Evolutionary conservation across 108 stramenopile genomes (phyloP).

Genomic region (Bacterosira constricta): DNA sequence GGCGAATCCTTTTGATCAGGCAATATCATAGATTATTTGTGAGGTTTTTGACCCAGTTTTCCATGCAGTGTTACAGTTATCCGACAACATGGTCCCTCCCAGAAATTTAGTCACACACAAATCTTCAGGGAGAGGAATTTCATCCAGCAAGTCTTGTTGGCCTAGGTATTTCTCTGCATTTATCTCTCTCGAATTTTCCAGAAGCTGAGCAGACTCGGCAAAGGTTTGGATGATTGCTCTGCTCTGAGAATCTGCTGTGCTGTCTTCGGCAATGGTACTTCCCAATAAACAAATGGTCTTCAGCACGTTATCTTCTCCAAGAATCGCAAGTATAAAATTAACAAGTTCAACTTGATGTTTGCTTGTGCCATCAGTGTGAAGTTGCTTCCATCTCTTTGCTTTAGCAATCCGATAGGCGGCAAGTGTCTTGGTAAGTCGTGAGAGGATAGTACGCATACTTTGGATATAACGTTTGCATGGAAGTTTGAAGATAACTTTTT

Average conservation of each 20-base stretch:
- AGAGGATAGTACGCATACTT: constrained; percentile 4
- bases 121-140: too few relatives aligned
- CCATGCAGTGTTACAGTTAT: too few relatives aligned
- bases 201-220: not conserved
- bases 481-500: not conserved
- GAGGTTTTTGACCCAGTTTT: too few relatives aligned
- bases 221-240: not conserved
- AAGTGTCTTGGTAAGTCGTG: constrained; percentile 2
- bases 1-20: too few relatives aligned
- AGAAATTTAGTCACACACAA: too few relatives aligned
- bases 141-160: not conserved
- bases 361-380: constrained; percentile 19
- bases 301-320: not conserved
- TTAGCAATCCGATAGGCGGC: constrained; percentile 2
- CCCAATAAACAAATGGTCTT: not conserved
- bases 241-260: constrained; percentile 3
- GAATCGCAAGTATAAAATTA: constrained; percentile 9
- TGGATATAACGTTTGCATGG: constrained; percentile 13
- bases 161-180: not conserved
- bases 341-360: constrained; percentile 5
- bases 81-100: too few relatives aligned
- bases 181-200: constrained; percentile 2
- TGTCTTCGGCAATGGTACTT: not conserved
- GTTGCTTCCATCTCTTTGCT: constrained; percentile 15
- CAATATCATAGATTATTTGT: too few relatives aligned